Conservation (phyloP, 495 filamentous ascomycete genomes). For the Aspergillus incahuasiensis region DNA sequence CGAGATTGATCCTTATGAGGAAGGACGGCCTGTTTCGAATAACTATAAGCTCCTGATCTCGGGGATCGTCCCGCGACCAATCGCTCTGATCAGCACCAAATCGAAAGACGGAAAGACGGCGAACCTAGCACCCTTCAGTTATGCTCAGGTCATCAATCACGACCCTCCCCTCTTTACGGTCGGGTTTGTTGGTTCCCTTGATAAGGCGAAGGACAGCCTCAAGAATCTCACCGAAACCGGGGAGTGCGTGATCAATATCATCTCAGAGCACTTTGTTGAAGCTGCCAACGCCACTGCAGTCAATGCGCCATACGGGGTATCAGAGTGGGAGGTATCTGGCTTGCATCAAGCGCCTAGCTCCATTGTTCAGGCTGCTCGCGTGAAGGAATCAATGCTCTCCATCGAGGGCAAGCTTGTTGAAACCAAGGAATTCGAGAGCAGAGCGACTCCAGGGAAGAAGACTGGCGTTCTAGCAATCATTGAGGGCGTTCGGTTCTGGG, state of each 20-base stretch:
- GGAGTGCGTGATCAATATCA: conserved; percentile 82
- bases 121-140: conserved; percentile 86
- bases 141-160: conserved; percentile 77
- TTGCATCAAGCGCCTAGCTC: conserved; percentile 65
- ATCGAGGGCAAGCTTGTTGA: conserved; percentile 76
- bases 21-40: conserved; percentile 58
- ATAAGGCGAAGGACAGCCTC: conserved; percentile 69
- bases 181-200: conserved; percentile 54
- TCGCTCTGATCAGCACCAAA: conserved; percentile 59
- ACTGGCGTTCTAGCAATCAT: conserved; percentile 70
- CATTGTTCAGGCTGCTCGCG: conserved; percentile 66
- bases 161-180: conserved; percentile 89
- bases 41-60: conserved; percentile 96
- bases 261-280: conserved; percentile 79
- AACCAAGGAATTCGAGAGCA: conserved; percentile 70
- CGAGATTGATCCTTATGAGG: conserved; percentile 75
- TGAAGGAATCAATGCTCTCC: conserved; percentile 74
- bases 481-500: conserved; percentile 87
- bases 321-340: conserved; percentile 78
- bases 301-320: conserved; percentile 72
- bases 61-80: conserved; percentile 77
- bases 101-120: conserved; percentile 53
- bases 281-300: conserved; percentile 77
- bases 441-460: conserved; percentile 61
- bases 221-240: conserved; percentile 63